Evolutionary conservation across 192 early-diverging fungal genomes (phyloP).

Genomic region (Thoreauomyces humboldtii): DNA sequence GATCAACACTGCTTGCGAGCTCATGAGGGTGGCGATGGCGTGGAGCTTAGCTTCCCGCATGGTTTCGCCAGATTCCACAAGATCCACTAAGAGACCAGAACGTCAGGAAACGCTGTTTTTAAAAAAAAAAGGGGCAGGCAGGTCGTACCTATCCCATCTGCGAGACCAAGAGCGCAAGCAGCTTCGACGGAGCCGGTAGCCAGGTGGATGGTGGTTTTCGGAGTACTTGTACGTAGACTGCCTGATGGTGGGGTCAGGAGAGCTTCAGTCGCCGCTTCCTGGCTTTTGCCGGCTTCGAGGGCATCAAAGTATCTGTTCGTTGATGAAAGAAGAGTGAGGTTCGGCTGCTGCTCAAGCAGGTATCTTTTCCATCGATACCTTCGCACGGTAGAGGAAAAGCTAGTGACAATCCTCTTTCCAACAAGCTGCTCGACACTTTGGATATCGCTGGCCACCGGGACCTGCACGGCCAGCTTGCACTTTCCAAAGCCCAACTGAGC

Average conservation of each 20-base stretch:
- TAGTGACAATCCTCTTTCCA: slow-evolving; percentile 93
- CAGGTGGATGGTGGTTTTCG: slow-evolving; percentile 78
- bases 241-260: slow-evolving; percentile 9
- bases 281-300: slow-evolving; percentile 63
- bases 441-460: slow-evolving; percentile 61
- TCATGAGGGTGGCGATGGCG: slow-evolving; percentile 78
- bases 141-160: slow-evolving; percentile 86
- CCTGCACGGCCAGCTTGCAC: slow-evolving; percentile 90
- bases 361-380: slow-evolving; percentile 11
- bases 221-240: slow-evolving; percentile 10
- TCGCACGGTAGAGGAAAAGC: slow-evolving; percentile 71
- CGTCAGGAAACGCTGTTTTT: background rate
- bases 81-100: slow-evolving; percentile 38
- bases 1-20: slow-evolving; percentile 86
- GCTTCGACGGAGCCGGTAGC: slow-evolving; percentile 94
- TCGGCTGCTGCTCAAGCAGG: background rate
- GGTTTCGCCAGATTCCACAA: slow-evolving; percentile 95
- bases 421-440: slow-evolving; percentile 64
- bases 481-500: slow-evolving; percentile 80
- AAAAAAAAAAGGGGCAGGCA: background rate
- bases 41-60: slow-evolving; percentile 98
- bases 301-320: slow-evolving; percentile 67
- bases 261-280: slow-evolving; percentile 13
- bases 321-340: background rate
- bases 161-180: slow-evolving; percentile 91